phyloP scores from a whole-genome alignment of 2,329 filamentous ascomycete species.

The Curvularia verruculosa region DNA sequence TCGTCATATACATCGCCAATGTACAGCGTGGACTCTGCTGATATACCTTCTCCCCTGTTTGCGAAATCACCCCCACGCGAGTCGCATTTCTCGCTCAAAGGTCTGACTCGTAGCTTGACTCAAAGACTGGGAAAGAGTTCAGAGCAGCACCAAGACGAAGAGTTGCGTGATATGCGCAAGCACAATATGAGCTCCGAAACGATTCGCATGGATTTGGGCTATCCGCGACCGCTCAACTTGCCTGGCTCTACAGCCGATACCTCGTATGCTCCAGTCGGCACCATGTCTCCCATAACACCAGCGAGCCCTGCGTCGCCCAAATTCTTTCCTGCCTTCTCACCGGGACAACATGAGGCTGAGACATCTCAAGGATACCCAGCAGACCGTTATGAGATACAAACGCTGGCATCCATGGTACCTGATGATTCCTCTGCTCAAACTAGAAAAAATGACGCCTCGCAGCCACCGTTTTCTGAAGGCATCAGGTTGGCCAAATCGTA shows the following conservation, averaged over 20 bases:
- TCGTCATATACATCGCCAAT: slow-evolving; percentile 36
- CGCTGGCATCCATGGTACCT: slow-evolving; percentile 40
- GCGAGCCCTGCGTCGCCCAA: slow-evolving; percentile 15
- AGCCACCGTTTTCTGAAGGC: slow-evolving; percentile 17
- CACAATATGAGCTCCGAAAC: slow-evolving; percentile 18
- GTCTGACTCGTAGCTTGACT: slow-evolving; percentile 39
- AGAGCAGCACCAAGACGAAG: slow-evolving; percentile 24
- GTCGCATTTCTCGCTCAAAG: slow-evolving; percentile 41
- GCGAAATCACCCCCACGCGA: slow-evolving; percentile 28
- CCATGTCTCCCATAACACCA: slow-evolving; percentile 27
- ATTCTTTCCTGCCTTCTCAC: slow-evolving; percentile 11
- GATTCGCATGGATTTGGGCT: slow-evolving; percentile 22
- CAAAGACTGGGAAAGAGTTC: slow-evolving; percentile 30
- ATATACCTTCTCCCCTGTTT: slow-evolving; percentile 28
- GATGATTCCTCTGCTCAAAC: slow-evolving; percentile 32
- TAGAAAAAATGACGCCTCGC: slow-evolving; percentile 20
- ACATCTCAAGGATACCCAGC: slow-evolving; percentile 1
- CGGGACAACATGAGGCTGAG: slow-evolving; percentile 17
- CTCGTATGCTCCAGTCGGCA: slow-evolving; percentile 27
- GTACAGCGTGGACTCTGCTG: slow-evolving; percentile 32
- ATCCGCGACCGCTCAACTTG: slow-evolving; percentile 28
- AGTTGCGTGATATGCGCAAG: slow-evolving; percentile 31
- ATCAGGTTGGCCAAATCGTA: slow-evolving; percentile 25
- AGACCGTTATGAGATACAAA: slow-evolving; percentile 16
- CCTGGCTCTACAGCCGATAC: slow-evolving; percentile 24